These are phyloP conservation scores for Fonsecaea multimorphosa DNA, from an alignment of 2,329 filamentous ascomycete species.

Conservation along the genomic window DNA sequence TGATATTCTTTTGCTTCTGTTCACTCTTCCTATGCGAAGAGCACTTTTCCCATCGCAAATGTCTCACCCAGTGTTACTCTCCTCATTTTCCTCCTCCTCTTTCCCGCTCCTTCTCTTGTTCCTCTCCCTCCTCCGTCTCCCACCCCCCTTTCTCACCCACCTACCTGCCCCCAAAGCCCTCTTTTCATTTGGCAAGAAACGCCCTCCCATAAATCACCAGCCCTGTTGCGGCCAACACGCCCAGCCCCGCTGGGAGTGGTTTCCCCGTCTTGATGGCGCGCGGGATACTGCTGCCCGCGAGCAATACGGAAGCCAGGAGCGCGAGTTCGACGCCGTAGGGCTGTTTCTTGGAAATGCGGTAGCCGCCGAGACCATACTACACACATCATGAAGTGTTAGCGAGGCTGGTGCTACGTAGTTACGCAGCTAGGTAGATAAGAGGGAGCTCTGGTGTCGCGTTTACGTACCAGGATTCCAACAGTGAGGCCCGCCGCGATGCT, in stretches of 20 bases:
- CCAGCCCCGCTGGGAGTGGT: constrained; percentile 81
- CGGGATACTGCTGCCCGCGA: constrained; percentile 84
- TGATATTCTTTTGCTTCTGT: background rate
- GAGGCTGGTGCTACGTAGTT: no score
- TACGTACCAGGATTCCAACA: constrained; percentile 72
- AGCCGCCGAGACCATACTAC: constrained; percentile 79
- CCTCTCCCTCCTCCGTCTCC: background rate
- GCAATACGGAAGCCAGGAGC: constrained; percentile 83
- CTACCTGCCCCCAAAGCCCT: no score
- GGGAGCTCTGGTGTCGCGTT: constrained; percentile 26
- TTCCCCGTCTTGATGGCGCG: constrained; percentile 81
- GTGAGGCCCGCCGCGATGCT: constrained; percentile 83
- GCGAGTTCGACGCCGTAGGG: constrained; percentile 86
- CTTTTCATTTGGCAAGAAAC: constrained; percentile 50
- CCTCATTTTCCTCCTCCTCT: background rate
- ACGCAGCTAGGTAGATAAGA: background rate
- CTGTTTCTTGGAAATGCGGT: constrained; percentile 75
- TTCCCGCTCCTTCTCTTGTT: background rate
- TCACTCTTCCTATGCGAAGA: background rate
- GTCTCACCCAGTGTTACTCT: background rate
- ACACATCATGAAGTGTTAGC: no score
- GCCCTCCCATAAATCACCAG: constrained; percentile 79
- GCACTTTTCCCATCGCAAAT: background rate
- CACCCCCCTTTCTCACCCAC: no score
- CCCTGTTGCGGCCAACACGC: constrained; percentile 78